phyloP scores from a whole-genome alignment of 2,329 filamentous ascomycete species.

The Talaromyces amestolkiae region DNA sequence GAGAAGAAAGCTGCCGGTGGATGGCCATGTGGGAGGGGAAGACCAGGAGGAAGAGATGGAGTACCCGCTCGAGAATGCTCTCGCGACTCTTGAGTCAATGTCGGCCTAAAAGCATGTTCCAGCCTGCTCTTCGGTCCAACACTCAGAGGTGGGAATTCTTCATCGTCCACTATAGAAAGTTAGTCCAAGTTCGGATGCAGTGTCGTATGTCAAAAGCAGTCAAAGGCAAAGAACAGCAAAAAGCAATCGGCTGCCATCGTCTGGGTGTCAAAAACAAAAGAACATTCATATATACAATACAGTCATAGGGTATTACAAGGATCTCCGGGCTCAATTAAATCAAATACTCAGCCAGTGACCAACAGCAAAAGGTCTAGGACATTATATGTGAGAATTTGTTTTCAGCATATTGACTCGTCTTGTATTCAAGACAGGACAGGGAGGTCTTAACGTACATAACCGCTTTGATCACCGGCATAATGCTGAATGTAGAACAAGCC shows the following conservation, averaged over 20 bases:
- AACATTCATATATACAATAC: conserved; percentile 30
- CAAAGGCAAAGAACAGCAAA: conserved; percentile 18
- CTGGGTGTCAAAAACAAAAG: conserved; percentile 24
- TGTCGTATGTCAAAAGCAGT: conserved; percentile 3
- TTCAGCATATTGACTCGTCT: conserved; percentile 43
- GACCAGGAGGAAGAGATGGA: conserved; percentile 41
- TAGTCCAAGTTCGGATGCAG: conserved; percentile 25
- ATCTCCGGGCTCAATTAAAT: conserved; percentile 24
- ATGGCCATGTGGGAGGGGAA: conserved; percentile 44
- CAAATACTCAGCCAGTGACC: conserved; percentile 29
- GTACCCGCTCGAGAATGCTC: conserved; percentile 36
- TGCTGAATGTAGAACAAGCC: conserved; percentile 34
- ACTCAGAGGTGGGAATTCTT: conserved; percentile 50
- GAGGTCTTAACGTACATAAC: conserved; percentile 52
- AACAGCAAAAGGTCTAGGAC: conserved; percentile 37
- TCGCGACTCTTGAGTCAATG: conserved; percentile 32
- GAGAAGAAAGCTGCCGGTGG: conserved; percentile 35
- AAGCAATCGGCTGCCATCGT: conserved; percentile 21
- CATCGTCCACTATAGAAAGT: conserved; percentile 43
- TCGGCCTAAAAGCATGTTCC: conserved; percentile 37
- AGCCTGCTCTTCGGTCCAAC: conserved; percentile 36
- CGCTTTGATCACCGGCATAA: conserved; percentile 38
- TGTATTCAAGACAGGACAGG: conserved; percentile 43
- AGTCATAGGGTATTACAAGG: conserved; percentile 36
- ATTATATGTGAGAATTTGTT: conserved; percentile 46